Evolutionary conservation across 2,329 filamentous ascomycete genomes (phyloP).

Genomic region (Aspergillus niger): DNA sequence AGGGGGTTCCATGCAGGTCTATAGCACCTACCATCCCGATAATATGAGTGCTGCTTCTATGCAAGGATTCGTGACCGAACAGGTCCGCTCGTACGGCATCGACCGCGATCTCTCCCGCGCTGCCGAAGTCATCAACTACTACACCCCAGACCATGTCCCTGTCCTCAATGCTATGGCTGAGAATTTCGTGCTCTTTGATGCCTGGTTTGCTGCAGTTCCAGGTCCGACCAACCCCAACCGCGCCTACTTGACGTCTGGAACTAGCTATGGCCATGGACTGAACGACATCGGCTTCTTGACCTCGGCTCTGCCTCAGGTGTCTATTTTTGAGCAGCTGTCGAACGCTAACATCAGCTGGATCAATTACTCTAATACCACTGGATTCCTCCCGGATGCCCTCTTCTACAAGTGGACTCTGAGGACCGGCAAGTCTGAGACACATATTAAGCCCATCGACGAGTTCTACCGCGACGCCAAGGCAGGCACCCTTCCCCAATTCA

Average conservation of each 20-base stretch:
- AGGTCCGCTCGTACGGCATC: constrained; percentile 39
- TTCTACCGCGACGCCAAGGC: constrained; percentile 50
- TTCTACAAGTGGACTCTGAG: constrained; percentile 48
- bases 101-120: constrained; percentile 39
- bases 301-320: constrained; percentile 41
- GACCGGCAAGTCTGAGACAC: constrained; percentile 37
- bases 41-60: constrained; percentile 32
- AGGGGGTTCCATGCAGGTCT: constrained; percentile 48
- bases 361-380: constrained; percentile 51
- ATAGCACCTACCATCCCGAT: constrained; percentile 41
- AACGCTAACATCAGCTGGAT: constrained; percentile 48
- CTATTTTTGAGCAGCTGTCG: constrained; percentile 45
- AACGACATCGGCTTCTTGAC: constrained; percentile 40
- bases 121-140: constrained; percentile 49
- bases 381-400: constrained; percentile 47
- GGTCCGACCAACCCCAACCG: constrained; percentile 45
- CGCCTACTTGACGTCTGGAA: constrained; percentile 43
- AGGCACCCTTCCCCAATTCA: constrained; percentile 49
- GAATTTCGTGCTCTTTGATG: constrained; percentile 49
- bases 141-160: constrained; percentile 44
- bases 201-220: constrained; percentile 46
- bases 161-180: constrained; percentile 45
- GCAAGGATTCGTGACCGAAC: constrained; percentile 48
- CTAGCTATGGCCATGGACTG: constrained; percentile 42
- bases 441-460: constrained; percentile 40